A percentile compares a stretch with the other conserved stretches of the same genome.
Conservation (phyloP, 768 basidiomycete species). For the Ephemerocybe angulata region DNA sequence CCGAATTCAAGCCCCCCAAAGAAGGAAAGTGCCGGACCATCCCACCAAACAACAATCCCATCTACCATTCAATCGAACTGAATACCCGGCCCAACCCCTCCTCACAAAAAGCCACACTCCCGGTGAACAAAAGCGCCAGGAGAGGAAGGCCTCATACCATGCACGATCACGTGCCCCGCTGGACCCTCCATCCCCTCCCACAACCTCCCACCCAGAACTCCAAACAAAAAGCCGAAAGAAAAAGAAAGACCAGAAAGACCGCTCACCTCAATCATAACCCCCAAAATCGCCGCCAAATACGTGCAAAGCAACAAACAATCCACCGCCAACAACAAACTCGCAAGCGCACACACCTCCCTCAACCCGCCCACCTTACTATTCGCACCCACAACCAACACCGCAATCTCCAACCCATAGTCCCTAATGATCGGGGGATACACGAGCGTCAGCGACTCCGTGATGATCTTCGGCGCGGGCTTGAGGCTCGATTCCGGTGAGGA, state of each 20-base stretch:
- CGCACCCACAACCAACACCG: constrained; percentile 83
- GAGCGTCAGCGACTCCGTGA: constrained; percentile 76
- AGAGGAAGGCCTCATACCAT: no score
- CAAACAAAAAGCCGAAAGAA: constrained; percentile 8
- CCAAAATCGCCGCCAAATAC: constrained; percentile 84
- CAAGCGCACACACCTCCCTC: constrained; percentile 91
- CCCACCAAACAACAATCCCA: no score
- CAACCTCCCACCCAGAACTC: neutral
- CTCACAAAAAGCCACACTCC: no score
- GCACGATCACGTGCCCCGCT: no score
- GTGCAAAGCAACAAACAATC: constrained; percentile 90
- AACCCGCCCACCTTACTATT: constrained; percentile 84
- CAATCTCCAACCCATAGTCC: constrained; percentile 91
- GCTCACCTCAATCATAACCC: constrained; percentile 91
- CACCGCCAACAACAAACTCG: constrained; percentile 78
- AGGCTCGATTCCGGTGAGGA: constrained; percentile 28
- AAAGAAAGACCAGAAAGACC: constrained; percentile 14
- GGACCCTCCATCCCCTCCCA: no score
- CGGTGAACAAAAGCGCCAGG: no score
- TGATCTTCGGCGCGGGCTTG: constrained; percentile 79
- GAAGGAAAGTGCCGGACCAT: no score
- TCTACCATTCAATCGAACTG: no score
- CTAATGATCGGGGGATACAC: constrained; percentile 83
- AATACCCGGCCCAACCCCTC: no score
- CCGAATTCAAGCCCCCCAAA: no score